Evolutionary conservation across 306 rosid genomes (phyloP).

Genomic region (Cicer chorassanicum): DNA sequence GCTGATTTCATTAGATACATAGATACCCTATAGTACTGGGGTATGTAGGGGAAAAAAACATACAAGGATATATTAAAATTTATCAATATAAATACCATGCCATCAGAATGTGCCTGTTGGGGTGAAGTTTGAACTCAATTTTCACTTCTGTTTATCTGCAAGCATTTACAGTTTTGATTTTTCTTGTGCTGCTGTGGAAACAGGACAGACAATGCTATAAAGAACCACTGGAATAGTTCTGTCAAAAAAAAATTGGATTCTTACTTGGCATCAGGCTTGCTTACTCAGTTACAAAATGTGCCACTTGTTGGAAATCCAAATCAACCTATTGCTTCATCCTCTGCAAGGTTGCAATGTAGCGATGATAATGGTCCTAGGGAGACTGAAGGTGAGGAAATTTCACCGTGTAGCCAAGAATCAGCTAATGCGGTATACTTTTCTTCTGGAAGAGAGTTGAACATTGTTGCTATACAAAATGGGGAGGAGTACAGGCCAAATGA

Average conservation of each 20-base stretch:
- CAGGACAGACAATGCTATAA: conserved; percentile 99
- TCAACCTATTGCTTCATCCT: conserved; percentile 62
- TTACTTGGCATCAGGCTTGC: conserved; percentile 91
- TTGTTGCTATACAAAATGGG: conserved; percentile 52
- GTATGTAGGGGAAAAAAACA: not conserved
- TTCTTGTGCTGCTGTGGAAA: conserved; percentile 53
- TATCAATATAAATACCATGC: not conserved
- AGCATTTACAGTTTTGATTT: conserved; percentile 7
- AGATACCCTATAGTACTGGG: not conserved
- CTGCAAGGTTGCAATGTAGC: conserved; percentile 70
- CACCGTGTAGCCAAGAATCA: conserved; percentile 92
- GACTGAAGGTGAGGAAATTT: conserved; percentile 74
- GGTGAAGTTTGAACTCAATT: conserved; percentile 22
- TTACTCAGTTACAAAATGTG: conserved; percentile 63
- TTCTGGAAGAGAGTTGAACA: conserved; percentile 54
- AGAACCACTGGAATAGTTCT: conserved; percentile 99
- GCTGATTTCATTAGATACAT: not conserved
- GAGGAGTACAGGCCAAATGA: conserved; percentile 62
- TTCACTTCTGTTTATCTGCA: conserved; percentile 17
- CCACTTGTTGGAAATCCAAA: conserved; percentile 64
- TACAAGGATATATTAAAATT: not conserved
- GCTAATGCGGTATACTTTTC: conserved; percentile 54
- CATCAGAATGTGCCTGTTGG: conserved; percentile 16
- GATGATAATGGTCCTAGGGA: conserved; percentile 72
- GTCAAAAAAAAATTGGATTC: conserved; percentile 98